phyloP scores from a whole-genome alignment of 768 basidiomycete genomes.

The Filobasidium floriforme region DNA sequence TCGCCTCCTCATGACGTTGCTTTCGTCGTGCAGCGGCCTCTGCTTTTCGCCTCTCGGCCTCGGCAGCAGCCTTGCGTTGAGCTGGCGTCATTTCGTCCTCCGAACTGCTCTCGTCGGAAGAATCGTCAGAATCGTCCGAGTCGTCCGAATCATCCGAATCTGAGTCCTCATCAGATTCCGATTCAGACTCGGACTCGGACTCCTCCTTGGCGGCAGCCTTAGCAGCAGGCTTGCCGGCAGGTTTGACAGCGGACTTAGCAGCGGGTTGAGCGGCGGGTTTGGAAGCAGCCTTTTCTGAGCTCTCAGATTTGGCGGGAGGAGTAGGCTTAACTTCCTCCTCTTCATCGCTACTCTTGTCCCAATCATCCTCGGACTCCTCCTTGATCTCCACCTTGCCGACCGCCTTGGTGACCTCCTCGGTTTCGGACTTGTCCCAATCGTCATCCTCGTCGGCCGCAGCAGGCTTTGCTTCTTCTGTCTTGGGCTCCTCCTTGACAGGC shows the following conservation, averaged over 20 bases:
- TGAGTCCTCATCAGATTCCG: slow-evolving; percentile 47
- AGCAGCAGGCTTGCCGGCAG: slow-evolving; percentile 21
- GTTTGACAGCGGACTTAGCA: slow-evolving; percentile 17
- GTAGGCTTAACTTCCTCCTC: slow-evolving; percentile 34
- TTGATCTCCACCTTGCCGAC: slow-evolving; percentile 40
- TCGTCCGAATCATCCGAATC: slow-evolving; percentile 31
- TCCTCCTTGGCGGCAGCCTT: slow-evolving; percentile 31
- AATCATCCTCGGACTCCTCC: slow-evolving; percentile 41
- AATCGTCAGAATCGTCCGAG: slow-evolving; percentile 29
- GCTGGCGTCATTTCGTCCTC: slow-evolving; percentile 59
- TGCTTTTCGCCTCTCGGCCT: slow-evolving; percentile 57
- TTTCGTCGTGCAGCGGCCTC: slow-evolving; percentile 72
- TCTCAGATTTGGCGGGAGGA: slow-evolving; percentile 25
- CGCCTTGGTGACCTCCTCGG: slow-evolving; percentile 41
- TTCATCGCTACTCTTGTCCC: slow-evolving; percentile 43
- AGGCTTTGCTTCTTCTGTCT: slow-evolving; percentile 32
- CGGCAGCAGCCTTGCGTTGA: slow-evolving; percentile 56
- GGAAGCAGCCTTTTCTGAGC: not conserved
- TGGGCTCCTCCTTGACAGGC: slow-evolving; percentile 29
- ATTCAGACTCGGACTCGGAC: slow-evolving; percentile 34
- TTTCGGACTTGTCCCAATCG: slow-evolving; percentile 48
- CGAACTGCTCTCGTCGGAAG: slow-evolving; percentile 36
- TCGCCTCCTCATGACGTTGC: slow-evolving; percentile 72
- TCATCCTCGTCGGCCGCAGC: slow-evolving; percentile 46
- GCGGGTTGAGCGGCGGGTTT: slow-evolving; percentile 26